phyloP scores from a whole-genome alignment of 1,284 basidiomycete species.

The Marasmius sp. region DNA sequence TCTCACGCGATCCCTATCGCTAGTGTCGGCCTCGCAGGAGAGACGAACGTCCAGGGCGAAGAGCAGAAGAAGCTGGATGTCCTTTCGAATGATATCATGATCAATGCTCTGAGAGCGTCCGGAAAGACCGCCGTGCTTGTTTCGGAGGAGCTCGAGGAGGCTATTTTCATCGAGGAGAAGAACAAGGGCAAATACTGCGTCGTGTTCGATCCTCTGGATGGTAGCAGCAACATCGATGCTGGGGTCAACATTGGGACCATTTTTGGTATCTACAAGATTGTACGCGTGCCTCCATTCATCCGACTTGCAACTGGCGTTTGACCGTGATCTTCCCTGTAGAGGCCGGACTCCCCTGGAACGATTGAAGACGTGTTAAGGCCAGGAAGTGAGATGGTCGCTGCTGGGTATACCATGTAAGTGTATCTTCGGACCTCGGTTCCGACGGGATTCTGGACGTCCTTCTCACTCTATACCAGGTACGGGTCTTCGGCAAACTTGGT shows the following conservation, averaged over 20 bases:
- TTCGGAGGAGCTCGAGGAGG: conserved; percentile 94
- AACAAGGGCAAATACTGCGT: conserved; percentile 90
- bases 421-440: conserved; percentile 8
- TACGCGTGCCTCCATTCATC: conserved; percentile 35
- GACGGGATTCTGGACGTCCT: conserved; percentile 3
- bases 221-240: conserved; percentile 98
- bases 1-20: background rate
- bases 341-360: conserved; percentile 73
- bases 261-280: conserved; percentile 96
- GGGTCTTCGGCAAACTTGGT: conserved; percentile 98
- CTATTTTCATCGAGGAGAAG: conserved; percentile 83
- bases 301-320: conserved; percentile 4
- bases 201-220: conserved; percentile 98
- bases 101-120: conserved; percentile 90
- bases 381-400: conserved; percentile 97
- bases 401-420: conserved; percentile 90
- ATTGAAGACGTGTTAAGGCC: conserved; percentile 91
- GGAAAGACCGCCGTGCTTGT: conserved; percentile 97
- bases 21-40: conserved; percentile 93
- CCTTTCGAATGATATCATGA: conserved; percentile 99
- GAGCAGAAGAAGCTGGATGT: conserved; percentile 99
- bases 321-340: conserved; percentile 38
- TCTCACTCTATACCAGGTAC: conserved; percentile 61
- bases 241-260: conserved; percentile 99
- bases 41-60: conserved; percentile 96